phyloP scores from a whole-genome alignment of 768 basidiomycete species.

The Hypsizygus marmoreus region DNA sequence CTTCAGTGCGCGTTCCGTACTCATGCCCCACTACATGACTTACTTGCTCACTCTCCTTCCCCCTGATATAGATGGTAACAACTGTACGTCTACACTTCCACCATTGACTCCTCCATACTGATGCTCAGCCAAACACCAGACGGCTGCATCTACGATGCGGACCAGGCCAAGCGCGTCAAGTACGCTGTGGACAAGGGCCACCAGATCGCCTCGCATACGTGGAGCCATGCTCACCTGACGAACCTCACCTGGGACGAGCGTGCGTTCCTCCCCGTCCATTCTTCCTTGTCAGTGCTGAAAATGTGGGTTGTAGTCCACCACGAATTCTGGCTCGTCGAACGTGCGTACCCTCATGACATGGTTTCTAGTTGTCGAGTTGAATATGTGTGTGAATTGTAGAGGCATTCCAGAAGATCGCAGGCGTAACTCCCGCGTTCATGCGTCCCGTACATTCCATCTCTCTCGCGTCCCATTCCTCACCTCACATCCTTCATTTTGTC shows the following conservation, averaged over 20 bases:
- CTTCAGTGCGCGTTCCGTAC: slow-evolving; percentile 40
- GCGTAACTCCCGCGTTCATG: slow-evolving; percentile 40
- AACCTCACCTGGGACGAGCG: slow-evolving; percentile 19
- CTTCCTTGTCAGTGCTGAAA: background rate
- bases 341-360: slow-evolving; percentile 23
- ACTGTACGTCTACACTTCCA: slow-evolving; percentile 8
- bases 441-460: slow-evolving; percentile 34
- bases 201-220: slow-evolving; percentile 51
- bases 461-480: background rate
- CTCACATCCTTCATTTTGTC: background rate
- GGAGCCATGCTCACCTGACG: slow-evolving; percentile 42
- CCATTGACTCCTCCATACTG: background rate
- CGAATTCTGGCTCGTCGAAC: slow-evolving; percentile 34
- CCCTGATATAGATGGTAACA: slow-evolving; percentile 15
- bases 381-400: too few species aligned
- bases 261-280: background rate
- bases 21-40: background rate
- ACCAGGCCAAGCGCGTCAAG: slow-evolving; percentile 27
- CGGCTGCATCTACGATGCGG: slow-evolving; percentile 41
- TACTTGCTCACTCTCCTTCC: background rate
- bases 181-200: slow-evolving; percentile 44
- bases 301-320: slow-evolving; percentile 23
- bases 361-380: too few species aligned
- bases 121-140: slow-evolving; percentile 20
- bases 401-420: slow-evolving; percentile 38